Conservation (phyloP, 148 eudicot species). For the Camellia japonica region DNA sequence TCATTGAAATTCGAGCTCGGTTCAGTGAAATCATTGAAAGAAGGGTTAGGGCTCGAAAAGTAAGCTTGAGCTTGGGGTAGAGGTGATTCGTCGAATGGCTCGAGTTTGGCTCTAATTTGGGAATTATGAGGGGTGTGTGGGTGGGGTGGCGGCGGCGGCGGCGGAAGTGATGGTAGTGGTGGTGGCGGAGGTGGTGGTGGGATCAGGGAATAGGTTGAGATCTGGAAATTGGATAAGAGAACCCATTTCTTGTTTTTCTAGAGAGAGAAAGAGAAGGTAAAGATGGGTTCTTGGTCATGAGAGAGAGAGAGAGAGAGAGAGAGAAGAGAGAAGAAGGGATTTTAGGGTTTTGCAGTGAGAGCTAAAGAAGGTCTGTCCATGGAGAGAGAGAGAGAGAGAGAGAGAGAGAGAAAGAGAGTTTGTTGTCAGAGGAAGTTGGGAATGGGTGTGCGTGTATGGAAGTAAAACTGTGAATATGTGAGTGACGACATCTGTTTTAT, state of each 20-base stretch:
- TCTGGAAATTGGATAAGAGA: slow-evolving; percentile 46
- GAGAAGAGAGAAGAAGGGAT: not conserved
- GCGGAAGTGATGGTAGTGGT: not conserved
- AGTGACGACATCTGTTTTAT: no score
- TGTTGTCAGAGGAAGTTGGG: not conserved
- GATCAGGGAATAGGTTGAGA: slow-evolving; percentile 38
- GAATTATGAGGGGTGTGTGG: slow-evolving; percentile 10
- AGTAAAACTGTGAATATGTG: no score
- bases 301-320: not conserved
- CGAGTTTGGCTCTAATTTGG: slow-evolving; percentile 63
- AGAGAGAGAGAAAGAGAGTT: not conserved
- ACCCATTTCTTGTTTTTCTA: slow-evolving; percentile 32
- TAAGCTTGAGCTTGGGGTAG: slow-evolving; percentile 12
- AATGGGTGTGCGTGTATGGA: no score
- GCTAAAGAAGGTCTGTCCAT: not conserved
- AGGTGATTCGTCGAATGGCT: slow-evolving; percentile 47
- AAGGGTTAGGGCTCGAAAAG: slow-evolving; percentile 8
- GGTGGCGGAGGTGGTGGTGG: slow-evolving; percentile 10
- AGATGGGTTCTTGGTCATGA: not conserved
- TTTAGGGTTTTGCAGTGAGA: slow-evolving; percentile 1
- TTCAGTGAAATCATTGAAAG: slow-evolving; percentile 11
- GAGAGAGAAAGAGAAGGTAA: not conserved
- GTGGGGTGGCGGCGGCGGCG: not conserved
- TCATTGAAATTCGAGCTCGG: slow-evolving; percentile 18
- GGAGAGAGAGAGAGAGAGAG: not conserved